phyloP scores from a whole-genome alignment of 2,329 filamentous ascomycete species.

The Neopestalotiopsis sp. region DNA sequence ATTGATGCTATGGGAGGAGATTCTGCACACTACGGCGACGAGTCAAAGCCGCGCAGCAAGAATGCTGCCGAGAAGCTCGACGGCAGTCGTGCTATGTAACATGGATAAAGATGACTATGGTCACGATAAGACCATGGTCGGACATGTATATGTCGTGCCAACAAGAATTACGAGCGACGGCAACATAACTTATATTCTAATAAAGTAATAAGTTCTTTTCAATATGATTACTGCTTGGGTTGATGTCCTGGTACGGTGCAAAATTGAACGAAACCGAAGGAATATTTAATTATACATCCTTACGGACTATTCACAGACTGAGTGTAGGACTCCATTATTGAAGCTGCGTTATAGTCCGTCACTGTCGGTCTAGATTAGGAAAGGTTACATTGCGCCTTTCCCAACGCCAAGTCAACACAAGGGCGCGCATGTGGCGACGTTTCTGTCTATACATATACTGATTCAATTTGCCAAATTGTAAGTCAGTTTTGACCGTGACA shows the following conservation, averaged over 20 bases:
- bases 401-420: not conserved
- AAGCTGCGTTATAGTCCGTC: not conserved
- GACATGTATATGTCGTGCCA: conserved; percentile 20
- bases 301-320: too few species aligned
- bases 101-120: not conserved
- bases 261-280: too few species aligned
- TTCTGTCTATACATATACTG: too few species aligned
- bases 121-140: not conserved
- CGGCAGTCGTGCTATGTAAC: conserved; percentile 39
- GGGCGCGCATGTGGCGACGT: not conserved
- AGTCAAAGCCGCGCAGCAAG: conserved; percentile 48
- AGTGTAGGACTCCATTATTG: too few species aligned
- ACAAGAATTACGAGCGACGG: too few species aligned
- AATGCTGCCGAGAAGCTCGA: conserved; percentile 45
- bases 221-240: too few species aligned
- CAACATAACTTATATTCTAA: too few species aligned
- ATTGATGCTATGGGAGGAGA: conserved; percentile 50
- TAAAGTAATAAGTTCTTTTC: too few species aligned
- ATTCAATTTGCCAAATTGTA: too few species aligned
- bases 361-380: not conserved
- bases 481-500: too few species aligned
- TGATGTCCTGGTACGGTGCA: too few species aligned
- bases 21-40: conserved; percentile 46
- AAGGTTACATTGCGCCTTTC: not conserved
- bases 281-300: too few species aligned